Base-by-base conservation (phyloP, 1,284 basidiomycete genomes). In the Agaricales sp. region DNA sequence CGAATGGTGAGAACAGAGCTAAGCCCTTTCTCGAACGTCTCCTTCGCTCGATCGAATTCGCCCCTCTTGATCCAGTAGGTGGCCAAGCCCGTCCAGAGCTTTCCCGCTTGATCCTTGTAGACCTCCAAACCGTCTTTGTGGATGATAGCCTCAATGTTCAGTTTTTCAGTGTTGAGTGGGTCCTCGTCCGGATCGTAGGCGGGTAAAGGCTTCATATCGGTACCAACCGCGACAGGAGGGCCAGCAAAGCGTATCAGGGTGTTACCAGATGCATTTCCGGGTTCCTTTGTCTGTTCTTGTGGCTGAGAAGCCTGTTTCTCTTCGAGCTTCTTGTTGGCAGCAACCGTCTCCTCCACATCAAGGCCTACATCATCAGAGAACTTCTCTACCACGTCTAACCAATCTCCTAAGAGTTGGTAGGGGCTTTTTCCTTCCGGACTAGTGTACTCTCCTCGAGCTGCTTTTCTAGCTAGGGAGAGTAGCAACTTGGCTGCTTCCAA, bases 51-150 rank as follows among this genome's bases (percentile, higher is more conserved):
- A 50, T 94, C 93, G 59, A 99, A 94, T 62, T 98, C 95, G 54
- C 81, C 91, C 1, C 92, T 82, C 67, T 97, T 96, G 69, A 96
- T 94, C 93, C 94, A 99, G 63, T 96, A 99, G 0, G 95, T 98
- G 2, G 95, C 95, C 30, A 99, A 66, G 0, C 95, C 95, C 2
- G 92, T 91, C 93, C 94, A 99, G 12, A 99, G 69, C 26, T 92
- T 80, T 8, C 96, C 96, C 1, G 93, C 91, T 68, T 99, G 95
- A 64, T 99, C 96, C 60, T 92, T 91, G 67, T 96, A 99, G 13
- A 91, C 70, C 2, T 74, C 75, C 26, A 99, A 70, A 4, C 95
- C 96, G 57, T 98, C 92, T 48, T 81, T 77, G 37, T 78, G 77
- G 30, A 99, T 78, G 53, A 99, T 87, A 20, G 72, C 70, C 57